Percentiles rank a stretch among this genome's conserved stretches.
phyloP scores from a whole-genome alignment of 176 grass and related monocot species.

The Alopecurus myosuroides region DNA sequence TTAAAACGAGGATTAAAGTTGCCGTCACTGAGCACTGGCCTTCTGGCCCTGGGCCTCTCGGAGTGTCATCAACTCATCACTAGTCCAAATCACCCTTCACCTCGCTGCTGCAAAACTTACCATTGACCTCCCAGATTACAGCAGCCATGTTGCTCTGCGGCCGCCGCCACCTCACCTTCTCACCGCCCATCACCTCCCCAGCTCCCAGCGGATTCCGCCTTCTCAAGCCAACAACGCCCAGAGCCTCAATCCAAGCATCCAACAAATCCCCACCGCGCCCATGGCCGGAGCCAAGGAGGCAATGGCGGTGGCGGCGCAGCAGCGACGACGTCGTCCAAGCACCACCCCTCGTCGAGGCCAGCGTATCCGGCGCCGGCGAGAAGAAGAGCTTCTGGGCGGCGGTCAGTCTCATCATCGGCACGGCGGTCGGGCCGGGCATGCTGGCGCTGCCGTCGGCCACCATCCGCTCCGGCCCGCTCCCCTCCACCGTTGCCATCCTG shows the following conservation, averaged over 20 bases:
- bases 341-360: not conserved
- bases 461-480: constrained; percentile 54
- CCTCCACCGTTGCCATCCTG: constrained; percentile 54
- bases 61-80: not conserved
- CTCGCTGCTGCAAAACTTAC: not conserved
- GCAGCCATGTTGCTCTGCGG: constrained; percentile 17
- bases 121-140: not conserved
- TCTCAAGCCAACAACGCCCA: not conserved
- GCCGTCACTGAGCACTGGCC: not conserved
- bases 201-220: not conserved
- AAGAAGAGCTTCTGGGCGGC: constrained; percentile 81
- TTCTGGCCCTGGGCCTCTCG: not conserved
- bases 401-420: constrained; percentile 70
- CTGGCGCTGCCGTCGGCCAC: constrained; percentile 70
- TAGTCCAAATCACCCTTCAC: not conserved
- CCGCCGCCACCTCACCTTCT: constrained; percentile 1
- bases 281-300: not conserved
- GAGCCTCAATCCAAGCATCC: not conserved
- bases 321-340: not conserved
- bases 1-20: not conserved
- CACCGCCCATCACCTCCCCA: not conserved
- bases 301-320: constrained; percentile 29
- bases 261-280: not conserved
- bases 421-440: constrained; percentile 79
- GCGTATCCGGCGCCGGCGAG: not conserved